These are phyloP conservation scores for Lentithecium fluviatile DNA, from an alignment of 495 filamentous ascomycete species.

Conservation along the genomic window DNA sequence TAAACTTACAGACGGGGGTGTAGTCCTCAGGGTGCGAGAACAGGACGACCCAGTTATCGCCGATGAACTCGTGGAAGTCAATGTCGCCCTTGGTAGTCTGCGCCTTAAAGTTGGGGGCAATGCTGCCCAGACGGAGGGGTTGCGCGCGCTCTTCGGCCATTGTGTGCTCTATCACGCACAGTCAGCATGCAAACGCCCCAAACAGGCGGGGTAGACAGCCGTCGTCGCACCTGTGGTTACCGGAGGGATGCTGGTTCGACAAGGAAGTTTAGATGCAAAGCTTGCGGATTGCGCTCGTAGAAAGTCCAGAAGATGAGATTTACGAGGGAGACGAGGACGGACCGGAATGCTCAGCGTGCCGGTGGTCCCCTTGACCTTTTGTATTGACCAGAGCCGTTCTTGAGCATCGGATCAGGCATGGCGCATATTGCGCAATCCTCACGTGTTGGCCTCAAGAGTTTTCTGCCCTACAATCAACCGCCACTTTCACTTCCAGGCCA, in stretches of 20 bases:
- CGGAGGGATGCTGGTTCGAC: not conserved
- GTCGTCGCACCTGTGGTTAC: not conserved
- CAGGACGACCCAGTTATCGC: constrained; percentile 88
- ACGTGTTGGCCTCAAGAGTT: not conserved
- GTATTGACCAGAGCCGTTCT: not conserved
- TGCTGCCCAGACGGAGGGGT: constrained; percentile 78
- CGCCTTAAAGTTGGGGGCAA: constrained; percentile 90
- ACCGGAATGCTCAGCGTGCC: not conserved
- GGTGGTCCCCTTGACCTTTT: constrained; percentile 7
- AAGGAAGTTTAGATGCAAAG: not conserved
- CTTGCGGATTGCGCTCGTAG: not conserved
- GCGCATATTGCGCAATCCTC: constrained; percentile 14
- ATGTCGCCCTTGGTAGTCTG: constrained; percentile 89
- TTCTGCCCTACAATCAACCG: constrained; percentile 1
- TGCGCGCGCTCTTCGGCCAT: constrained; percentile 38
- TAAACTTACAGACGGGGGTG: constrained; percentile 76
- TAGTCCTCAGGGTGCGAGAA: constrained; percentile 91
- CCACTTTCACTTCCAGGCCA: not conserved
- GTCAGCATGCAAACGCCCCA: constrained; percentile 27
- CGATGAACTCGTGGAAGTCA: constrained; percentile 96
- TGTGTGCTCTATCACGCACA: constrained; percentile 24
- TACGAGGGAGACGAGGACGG: not conserved
- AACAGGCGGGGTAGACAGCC: constrained; percentile 14
- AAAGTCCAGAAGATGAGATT: not conserved
- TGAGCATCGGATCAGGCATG: constrained; percentile 9